A percentile compares a stretch with the other conserved stretches of the same genome.
Conservation (phyloP, 2,329 filamentous ascomycete genomes). For the Sphaerostilbella broomeana region DNA sequence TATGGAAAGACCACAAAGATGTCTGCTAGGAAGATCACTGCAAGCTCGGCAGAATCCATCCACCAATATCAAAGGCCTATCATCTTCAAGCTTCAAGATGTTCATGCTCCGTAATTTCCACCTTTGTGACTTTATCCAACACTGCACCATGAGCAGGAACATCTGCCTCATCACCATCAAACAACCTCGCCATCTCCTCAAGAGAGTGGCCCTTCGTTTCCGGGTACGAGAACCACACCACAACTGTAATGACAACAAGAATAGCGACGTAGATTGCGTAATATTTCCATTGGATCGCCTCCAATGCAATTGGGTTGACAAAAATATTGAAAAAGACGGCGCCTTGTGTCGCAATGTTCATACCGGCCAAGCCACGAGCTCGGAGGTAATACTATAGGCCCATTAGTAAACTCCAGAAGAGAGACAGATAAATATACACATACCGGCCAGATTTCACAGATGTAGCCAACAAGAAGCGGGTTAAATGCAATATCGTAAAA, state of each 20-base stretch:
- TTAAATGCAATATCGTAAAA: slow-evolving; percentile 41
- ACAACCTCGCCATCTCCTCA: slow-evolving; percentile 21
- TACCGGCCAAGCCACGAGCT: slow-evolving; percentile 34
- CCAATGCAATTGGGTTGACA: slow-evolving; percentile 23
- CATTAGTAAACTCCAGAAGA: too few species aligned
- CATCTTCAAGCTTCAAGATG: too few species aligned
- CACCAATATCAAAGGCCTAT: too few species aligned
- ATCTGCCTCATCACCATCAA: too few species aligned
- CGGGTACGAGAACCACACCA: slow-evolving; percentile 22
- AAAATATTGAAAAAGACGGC: slow-evolving; percentile 32
- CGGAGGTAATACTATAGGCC: slow-evolving; percentile 31
- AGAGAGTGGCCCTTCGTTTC: slow-evolving; percentile 28
- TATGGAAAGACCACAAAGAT: too few species aligned
- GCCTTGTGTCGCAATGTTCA: slow-evolving; percentile 35
- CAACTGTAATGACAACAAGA: slow-evolving; percentile 17
- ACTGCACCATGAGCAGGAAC: too few species aligned
- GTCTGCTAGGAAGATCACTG: too few species aligned
- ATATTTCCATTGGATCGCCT: slow-evolving; percentile 15
- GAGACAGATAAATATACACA: too few species aligned
- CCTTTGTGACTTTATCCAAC: too few species aligned
- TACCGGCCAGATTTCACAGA: slow-evolving; percentile 34
- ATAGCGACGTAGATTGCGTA: slow-evolving; percentile 17
- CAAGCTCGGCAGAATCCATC: too few species aligned
- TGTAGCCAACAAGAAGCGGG: slow-evolving; percentile 40
- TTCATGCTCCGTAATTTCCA: too few species aligned